Base-by-base conservation (phyloP, 352 stramenopile species). In the Globisporangium paddicum region DNA sequence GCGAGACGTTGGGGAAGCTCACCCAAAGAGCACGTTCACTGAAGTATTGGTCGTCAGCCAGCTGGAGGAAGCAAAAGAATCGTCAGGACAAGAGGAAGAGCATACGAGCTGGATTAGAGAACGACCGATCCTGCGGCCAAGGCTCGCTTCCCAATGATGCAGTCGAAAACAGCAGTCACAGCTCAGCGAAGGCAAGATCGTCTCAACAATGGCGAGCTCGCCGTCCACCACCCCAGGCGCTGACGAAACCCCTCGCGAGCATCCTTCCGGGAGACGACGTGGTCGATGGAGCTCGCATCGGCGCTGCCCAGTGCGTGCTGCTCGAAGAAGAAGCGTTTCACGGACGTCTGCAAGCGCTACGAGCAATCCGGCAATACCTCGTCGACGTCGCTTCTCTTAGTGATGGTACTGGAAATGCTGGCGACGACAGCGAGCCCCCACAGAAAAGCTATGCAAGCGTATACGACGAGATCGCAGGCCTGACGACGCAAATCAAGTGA, bases 241-340 rank as follows among this genome's bases (percentile, higher is more conserved):
- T 86, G 0, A 61, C 72, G 1, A 79, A 74, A 37, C 76, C 79
- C 10, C 62, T 89, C 3, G 58, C 65, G 25, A 79, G 65, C 28
- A 86, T 86, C 21, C 50, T 76, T 3, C 72, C 71, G 5, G 71
- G 75, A 14, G 74, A 84, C 41, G 67, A 82, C n/a, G 63, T 72
- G 1, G 49, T 82, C 2, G 70, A 86, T 44, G 75, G 74, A 2
- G 62, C 41, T 14, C 68, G 75, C 0, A 75, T 87, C 45, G 25
- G 25, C 11, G 35, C 28, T 5, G 77, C 79, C 6, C 67, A 72
- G 25, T 18, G 35, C 0, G 42, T 75, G 30, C 38, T 89, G 30
- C 50, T 75, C 2, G 66, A 86, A 26, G 79, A 89, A 67, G 77
- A 89, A 37, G 70, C 67, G 28, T 58, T 86, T 11, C 66, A 79